Evolutionary conservation across 495 filamentous ascomycete genomes (phyloP), one percentile per base, ranked within the genome.

Genomic region (Hypomontagnella monticulosa): DNA sequence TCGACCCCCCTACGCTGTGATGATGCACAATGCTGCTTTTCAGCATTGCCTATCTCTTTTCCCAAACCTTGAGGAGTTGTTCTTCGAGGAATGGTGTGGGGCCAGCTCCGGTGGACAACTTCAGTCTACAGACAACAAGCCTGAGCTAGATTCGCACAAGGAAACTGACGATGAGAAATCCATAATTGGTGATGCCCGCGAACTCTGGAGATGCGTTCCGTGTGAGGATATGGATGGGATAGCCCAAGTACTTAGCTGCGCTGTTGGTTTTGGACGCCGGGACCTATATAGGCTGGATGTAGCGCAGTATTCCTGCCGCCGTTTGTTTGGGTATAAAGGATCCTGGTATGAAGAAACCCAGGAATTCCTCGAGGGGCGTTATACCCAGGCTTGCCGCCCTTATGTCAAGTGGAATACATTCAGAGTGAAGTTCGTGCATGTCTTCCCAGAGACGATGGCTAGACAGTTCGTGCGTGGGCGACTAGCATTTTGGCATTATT

Each of bases 161-260:
- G 8, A 57, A 38, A 20, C 15, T 18, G 19, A 12, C 20, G 34
- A 3, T 7, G 12, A 23, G 11, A 30, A 38, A 0, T n/a, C 23
- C 23, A 6, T 3, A 27, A 27, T 6, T 6, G 23, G 12, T 18
- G 10, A 30, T 3, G 11, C n/a, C 11, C 19, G 16, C 11, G 43
- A 50, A 49, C 18, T 33, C 33, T 58, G 55, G 55, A 58, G 27
- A 41, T 58, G 43, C n/a, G 15, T 58, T 15, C 41, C 55, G 2
- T 33, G 12, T 19, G 55, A 58, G 12, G 43, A 49, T 14, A 12
- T 42, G 14, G 55, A 58, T 20, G 18, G 9, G 14, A 1, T 49
- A 33, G 33, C 8, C 27, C 0, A 10, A 15, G 3, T 41, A 3
- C 41, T 30, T 47, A 38, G 49, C 41, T 30, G 15, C 54, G 1